Evolutionary conservation across 2,329 filamentous ascomycete genomes (phyloP).

Genomic region (Colletotrichum horii): DNA sequence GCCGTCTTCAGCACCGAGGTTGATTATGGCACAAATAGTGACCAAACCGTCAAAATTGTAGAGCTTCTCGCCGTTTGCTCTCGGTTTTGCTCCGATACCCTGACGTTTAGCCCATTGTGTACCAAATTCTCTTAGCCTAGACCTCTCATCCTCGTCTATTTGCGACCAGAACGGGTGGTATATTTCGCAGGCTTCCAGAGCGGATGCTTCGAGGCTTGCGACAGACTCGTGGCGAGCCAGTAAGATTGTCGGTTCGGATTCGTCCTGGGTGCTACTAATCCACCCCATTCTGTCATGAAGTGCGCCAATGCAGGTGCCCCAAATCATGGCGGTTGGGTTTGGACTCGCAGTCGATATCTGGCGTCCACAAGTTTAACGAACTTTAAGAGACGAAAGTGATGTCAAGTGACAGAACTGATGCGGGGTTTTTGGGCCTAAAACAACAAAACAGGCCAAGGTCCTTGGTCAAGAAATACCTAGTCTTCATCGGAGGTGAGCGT

Average conservation of each 20-base stretch:
- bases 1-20: not conserved
- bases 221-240: not conserved
- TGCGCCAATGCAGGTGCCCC: not conserved
- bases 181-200: not conserved
- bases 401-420: no score
- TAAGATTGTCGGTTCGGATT: not conserved
- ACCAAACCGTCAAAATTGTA: not conserved
- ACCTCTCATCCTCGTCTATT: not conserved
- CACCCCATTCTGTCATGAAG: not conserved
- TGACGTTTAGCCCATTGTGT: not conserved
- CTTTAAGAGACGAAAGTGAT: no score
- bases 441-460: no score
- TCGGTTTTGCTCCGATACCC: accelerated
- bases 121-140: not conserved
- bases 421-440: no score
- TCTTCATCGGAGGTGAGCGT: no score
- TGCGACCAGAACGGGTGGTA: not conserved
- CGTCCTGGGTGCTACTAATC: not conserved
- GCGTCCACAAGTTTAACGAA: no score
- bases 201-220: not conserved
- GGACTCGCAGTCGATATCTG: not conserved
- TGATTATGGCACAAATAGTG: not conserved
- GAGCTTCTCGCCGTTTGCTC: not conserved
- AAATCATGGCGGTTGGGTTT: not conserved
- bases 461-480: no score